A percentile compares a stretch with the other conserved stretches of the same genome.
phyloP scores from a whole-genome alignment of 768 basidiomycete species.

The Tulasnella sp. region DNA sequence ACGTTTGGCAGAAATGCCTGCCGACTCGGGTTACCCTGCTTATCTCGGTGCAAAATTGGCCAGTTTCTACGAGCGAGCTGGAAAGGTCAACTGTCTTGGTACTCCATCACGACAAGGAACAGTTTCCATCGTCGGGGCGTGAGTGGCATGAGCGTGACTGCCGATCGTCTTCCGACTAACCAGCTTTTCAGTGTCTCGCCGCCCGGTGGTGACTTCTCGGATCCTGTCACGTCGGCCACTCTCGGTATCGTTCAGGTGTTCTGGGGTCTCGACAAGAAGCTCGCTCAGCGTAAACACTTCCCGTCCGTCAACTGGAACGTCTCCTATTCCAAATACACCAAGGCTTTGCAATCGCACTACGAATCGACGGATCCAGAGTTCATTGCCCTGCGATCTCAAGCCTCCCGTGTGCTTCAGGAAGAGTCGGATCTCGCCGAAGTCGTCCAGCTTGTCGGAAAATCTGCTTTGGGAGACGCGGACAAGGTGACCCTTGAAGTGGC shows the following conservation, averaged over 20 bases:
- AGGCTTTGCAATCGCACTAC: conserved; percentile 86
- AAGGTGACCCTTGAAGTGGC: conserved; percentile 98
- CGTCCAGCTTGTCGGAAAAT: conserved; percentile 98
- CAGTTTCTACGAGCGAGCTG: conserved; percentile 96
- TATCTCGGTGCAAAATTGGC: conserved; percentile 94
- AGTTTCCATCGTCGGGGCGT: conserved; percentile 99
- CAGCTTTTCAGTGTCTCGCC: conserved; percentile 67
- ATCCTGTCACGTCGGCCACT: conserved; percentile 95
- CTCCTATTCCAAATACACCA: conserved; percentile 99
- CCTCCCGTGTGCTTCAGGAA: conserved; percentile 96
- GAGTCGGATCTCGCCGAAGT: conserved; percentile 98
- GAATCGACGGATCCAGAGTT: conserved; percentile 81
- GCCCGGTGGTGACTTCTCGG: conserved; percentile 98
- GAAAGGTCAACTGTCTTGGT: conserved; percentile 87
- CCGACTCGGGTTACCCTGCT: conserved; percentile 98
- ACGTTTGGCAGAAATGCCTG: conserved; percentile 98
- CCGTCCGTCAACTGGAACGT: conserved; percentile 99
- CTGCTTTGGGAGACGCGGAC: conserved; percentile 90
- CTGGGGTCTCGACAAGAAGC: conserved; percentile 99
- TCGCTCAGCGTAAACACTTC: conserved; percentile 98
- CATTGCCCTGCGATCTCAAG: conserved; percentile 79
- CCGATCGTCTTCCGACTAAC: not conserved
- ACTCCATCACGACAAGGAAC: conserved; percentile 81
- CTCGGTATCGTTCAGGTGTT: conserved; percentile 99
- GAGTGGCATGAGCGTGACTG: conserved; percentile 29